A percentile compares a stretch with the other conserved stretches of the same genome.
Conservation (phyloP, 2,329 filamentous ascomycete genomes). For the Ciborinia camelliae region DNA sequence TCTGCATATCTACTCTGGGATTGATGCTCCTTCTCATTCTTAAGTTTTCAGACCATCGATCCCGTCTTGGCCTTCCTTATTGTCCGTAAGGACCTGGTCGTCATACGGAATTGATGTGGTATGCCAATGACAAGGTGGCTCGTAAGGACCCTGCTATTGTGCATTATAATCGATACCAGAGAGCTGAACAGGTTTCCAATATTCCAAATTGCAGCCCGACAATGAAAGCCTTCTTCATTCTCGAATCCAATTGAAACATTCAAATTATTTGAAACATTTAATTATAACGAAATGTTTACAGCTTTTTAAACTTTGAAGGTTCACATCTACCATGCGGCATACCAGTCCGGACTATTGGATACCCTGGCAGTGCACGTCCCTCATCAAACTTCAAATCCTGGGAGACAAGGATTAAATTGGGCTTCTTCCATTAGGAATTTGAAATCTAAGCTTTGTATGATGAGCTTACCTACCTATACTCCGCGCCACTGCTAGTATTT, state of each 20-base stretch:
- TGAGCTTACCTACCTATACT: background rate
- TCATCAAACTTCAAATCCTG: background rate
- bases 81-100: background rate
- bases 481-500: background rate
- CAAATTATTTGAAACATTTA: background rate
- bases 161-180: no score
- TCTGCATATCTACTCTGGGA: background rate
- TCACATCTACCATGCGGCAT: no score
- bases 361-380: background rate
- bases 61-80: background rate
- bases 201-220: background rate
- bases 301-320: no score
- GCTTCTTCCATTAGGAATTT: background rate
- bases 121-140: background rate
- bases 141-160: background rate
- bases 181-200: no score
- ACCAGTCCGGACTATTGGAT: no score
- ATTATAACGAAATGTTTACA: no score
- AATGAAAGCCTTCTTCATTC: background rate
- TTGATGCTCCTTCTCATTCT: background rate
- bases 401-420: background rate
- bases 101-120: no score
- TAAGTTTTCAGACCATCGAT: no score
- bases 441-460: background rate
- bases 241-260: background rate